Conservation (phyloP, 352 stramenopile species). For the Phytophthora vignae region DNA sequence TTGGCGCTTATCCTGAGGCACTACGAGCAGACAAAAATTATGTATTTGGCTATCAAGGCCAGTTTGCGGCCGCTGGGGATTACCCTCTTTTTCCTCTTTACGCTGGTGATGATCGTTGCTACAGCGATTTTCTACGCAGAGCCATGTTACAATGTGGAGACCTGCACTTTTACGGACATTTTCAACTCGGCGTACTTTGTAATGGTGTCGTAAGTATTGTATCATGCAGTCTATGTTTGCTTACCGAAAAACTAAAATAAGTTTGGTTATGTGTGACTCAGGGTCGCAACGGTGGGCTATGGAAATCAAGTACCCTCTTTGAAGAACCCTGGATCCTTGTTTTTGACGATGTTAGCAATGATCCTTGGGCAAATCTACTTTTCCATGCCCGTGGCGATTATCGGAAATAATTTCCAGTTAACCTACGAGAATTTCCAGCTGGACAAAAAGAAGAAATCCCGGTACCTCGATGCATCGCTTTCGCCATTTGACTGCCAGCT, state of each 20-base stretch:
- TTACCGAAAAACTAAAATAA: background rate
- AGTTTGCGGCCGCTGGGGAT: constrained; percentile 67
- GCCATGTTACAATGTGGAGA: constrained; percentile 79
- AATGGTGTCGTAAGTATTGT: constrained; percentile 78
- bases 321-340: constrained; percentile 57
- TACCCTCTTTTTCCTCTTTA: constrained; percentile 83
- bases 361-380: constrained; percentile 85
- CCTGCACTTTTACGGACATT: constrained; percentile 84
- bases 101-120: constrained; percentile 75
- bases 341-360: constrained; percentile 71
- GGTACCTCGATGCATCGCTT: constrained; percentile 58
- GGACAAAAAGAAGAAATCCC: constrained; percentile 59
- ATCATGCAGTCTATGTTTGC: background rate
- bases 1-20: constrained; percentile 62
- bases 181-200: constrained; percentile 76
- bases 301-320: constrained; percentile 69
- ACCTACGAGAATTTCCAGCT: constrained; percentile 71
- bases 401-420: constrained; percentile 78
- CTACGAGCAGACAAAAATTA: constrained; percentile 68
- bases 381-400: constrained; percentile 79
- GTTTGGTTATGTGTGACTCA: constrained; percentile 16
- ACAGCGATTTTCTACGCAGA: constrained; percentile 82
- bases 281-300: constrained; percentile 81
- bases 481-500: constrained; percentile 59
- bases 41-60: constrained; percentile 60